phyloP scores from a whole-genome alignment of 2,329 filamentous ascomycete species.

The Cladosporium sp. region DNA sequence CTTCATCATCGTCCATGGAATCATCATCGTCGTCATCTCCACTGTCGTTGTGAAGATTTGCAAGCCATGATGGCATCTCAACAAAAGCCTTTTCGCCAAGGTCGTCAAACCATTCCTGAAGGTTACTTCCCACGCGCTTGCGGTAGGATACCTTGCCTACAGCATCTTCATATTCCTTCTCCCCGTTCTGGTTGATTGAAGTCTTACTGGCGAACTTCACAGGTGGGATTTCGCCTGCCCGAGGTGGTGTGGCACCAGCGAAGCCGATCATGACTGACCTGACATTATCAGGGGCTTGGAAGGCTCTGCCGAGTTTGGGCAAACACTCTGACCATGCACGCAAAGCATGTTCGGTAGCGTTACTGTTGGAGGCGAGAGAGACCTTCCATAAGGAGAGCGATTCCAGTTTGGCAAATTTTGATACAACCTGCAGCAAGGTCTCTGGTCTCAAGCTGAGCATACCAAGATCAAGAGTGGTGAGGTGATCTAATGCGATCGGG shows the following conservation, averaged over 20 bases:
- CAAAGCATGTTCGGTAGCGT: background rate
- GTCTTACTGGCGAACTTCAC: background rate
- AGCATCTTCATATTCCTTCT: background rate
- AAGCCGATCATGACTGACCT: background rate
- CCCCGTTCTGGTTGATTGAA: background rate
- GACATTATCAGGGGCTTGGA: background rate
- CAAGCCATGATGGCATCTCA: no score
- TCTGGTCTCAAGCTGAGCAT: background rate
- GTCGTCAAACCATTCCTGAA: background rate
- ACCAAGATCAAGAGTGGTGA: slow-evolving; percentile 1
- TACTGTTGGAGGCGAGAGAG: background rate
- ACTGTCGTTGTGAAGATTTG: no score
- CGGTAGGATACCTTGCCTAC: background rate
- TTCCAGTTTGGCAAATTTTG: background rate
- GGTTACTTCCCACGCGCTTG: slow-evolving; percentile 5
- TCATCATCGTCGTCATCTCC: slow-evolving; percentile 4
- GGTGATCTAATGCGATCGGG: background rate
- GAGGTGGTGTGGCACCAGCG: background rate
- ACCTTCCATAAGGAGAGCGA: slow-evolving; percentile 6
- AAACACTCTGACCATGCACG: background rate
- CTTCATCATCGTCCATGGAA: background rate
- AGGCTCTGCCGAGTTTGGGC: background rate
- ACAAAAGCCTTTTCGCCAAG: background rate
- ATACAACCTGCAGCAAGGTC: background rate
- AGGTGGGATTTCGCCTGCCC: background rate